Percentiles rank a stretch among this genome's conserved stretches.
Evolutionary conservation across 208 protist species (phyloP).

Genomic region (Trypanosoma congolense): DNA sequence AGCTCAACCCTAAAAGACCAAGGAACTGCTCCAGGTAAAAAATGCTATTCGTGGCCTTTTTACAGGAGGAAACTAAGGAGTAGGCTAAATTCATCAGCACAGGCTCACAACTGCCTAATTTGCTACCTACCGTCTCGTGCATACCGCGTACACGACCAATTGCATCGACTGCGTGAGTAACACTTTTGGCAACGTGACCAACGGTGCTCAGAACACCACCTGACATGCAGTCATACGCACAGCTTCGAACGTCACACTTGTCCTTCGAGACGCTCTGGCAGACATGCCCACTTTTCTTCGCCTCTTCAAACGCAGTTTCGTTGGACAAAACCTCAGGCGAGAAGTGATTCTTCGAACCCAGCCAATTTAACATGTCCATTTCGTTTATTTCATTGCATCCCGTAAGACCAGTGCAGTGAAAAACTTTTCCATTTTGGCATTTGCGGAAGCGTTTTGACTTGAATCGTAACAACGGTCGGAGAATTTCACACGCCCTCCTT

Average conservation of each 20-base stretch:
- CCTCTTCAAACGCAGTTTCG: neutral
- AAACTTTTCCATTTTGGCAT: conserved; percentile 8
- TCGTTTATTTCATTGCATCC: neutral
- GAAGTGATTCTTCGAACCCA: conserved; percentile 1
- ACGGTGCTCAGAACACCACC: conserved; percentile 9
- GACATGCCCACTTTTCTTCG: conserved; percentile 8
- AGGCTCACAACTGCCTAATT: conserved; percentile 15
- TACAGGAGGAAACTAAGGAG: conserved; percentile 21
- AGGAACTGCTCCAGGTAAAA: conserved; percentile 17
- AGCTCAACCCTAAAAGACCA: conserved; percentile 23
- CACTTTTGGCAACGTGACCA: conserved; percentile 6
- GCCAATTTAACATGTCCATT: conserved; percentile 7
- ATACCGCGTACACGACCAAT: neutral
- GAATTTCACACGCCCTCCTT: conserved; percentile 2
- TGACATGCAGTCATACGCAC: conserved; percentile 3
- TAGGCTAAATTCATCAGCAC: conserved; percentile 20
- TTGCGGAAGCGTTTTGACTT: neutral
- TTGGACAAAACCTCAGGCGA: conserved; percentile 1
- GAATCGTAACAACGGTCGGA: conserved; percentile 11
- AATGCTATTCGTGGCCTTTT: conserved; percentile 1
- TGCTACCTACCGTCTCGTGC: conserved; percentile 6
- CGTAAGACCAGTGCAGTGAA: conserved; percentile 17
- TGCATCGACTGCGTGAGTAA: conserved; percentile 4
- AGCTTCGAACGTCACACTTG: conserved; percentile 6
- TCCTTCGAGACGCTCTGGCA: neutral